A percentile compares a stretch with the other conserved stretches of the same genome.
These are phyloP conservation scores for Kodamaea kaohsiungensis DNA, from an alignment of 805 yeast species.

Conservation along the genomic window DNA sequence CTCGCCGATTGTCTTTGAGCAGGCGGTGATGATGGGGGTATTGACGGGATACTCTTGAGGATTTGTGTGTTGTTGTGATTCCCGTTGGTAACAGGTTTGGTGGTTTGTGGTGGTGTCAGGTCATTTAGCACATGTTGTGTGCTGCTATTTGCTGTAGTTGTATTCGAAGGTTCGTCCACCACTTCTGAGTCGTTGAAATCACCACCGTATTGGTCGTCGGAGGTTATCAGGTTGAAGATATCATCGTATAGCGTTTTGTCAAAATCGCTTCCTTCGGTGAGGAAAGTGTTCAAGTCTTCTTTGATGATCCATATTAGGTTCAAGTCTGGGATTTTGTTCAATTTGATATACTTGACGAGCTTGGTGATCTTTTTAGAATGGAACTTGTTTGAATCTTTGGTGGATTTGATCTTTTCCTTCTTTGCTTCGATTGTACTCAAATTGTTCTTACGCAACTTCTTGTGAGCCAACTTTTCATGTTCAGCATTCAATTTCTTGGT, in stretches of 20 bases:
- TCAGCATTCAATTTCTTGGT: constrained; percentile 39
- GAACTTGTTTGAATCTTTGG: constrained; percentile 33
- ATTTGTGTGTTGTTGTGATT: constrained; percentile 1
- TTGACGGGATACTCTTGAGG: neutral
- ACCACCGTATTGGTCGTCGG: constrained; percentile 13
- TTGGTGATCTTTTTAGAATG: constrained; percentile 38
- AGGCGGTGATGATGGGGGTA: constrained; percentile 13
- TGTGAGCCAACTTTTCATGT: constrained; percentile 40
- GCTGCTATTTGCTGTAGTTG: neutral
- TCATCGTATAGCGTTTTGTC: constrained; percentile 46
- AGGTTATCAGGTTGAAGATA: constrained; percentile 25
- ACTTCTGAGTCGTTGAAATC: constrained; percentile 16
- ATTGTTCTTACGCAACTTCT: constrained; percentile 41
- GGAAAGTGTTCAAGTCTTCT: constrained; percentile 41
- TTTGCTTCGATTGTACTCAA: constrained; percentile 37
- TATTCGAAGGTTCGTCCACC: neutral
- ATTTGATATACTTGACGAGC: constrained; percentile 30
- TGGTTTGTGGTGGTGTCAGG: neutral
- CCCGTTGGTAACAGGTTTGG: neutral
- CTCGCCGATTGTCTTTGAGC: constrained; percentile 11
- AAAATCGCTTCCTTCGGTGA: constrained; percentile 37
- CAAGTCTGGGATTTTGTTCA: constrained; percentile 26
- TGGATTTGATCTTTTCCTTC: constrained; percentile 40
- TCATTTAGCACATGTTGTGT: constrained; percentile 5
- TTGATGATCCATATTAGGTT: constrained; percentile 35